These are phyloP conservation scores for Kwoniella botswanensis DNA, from an alignment of 768 basidiomycete genomes.

Conservation along the genomic window DNA sequence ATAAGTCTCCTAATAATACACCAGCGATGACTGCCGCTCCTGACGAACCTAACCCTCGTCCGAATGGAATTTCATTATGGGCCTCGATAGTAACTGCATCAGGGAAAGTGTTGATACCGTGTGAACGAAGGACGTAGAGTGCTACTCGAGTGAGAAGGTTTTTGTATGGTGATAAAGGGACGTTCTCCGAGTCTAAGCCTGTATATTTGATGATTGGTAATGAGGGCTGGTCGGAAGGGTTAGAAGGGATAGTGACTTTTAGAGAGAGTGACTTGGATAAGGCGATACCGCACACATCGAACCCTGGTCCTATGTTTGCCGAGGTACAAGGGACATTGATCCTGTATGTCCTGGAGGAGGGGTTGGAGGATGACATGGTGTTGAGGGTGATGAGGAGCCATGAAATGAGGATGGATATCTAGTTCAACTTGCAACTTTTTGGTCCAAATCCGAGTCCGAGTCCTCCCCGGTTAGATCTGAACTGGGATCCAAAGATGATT, in stretches of 20 bases:
- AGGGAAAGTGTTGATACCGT: conserved; percentile 75
- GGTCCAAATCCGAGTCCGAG: neutral
- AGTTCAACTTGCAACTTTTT: neutral
- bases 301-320: conserved; percentile 97
- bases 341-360: conserved; percentile 59
- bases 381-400: neutral
- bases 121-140: conserved; percentile 94
- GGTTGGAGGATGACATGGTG: conserved; percentile 21
- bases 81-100: conserved; percentile 74
- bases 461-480: too few relatives aligned
- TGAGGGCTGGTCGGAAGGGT: conserved; percentile 35
- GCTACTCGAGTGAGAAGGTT: conserved; percentile 97
- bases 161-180: conserved; percentile 92
- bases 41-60: conserved; percentile 94
- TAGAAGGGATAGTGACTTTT: conserved; percentile 63
- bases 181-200: conserved; percentile 87
- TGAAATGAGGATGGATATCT: neutral
- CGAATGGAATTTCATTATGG: conserved; percentile 95
- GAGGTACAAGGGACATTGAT: conserved; percentile 95
- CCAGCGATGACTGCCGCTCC: conserved; percentile 99
- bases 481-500: neutral
- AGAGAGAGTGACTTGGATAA: conserved; percentile 83
- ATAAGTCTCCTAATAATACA: conserved; percentile 82
- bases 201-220: conserved; percentile 73
- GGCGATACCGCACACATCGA: conserved; percentile 98